Evolutionary conservation across 139 green algal species (phyloP), one percentile per base, ranked within the genome.

Genomic region (Haematococcus lacustris): DNA sequence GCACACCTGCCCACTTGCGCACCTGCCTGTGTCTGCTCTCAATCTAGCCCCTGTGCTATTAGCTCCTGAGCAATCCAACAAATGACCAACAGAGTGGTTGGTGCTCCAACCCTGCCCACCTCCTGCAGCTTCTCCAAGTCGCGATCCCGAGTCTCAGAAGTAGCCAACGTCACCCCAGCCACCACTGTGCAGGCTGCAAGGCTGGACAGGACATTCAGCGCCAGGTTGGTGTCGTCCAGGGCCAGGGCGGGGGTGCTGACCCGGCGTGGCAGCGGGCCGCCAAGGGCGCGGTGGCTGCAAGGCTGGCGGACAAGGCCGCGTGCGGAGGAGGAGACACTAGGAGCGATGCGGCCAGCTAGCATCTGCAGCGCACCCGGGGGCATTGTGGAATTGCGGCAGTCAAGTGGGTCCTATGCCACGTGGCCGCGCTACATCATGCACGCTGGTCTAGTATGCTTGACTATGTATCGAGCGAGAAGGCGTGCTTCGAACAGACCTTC

Each of bases 121-220:
- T 71, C 81, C 74, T 89, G 80, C 41, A 91, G 71, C 40, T 76
- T 71, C 80, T 88, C 82, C 35, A 91, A 82, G 70, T 88, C 78
- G 40, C 76, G 78, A 68, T 91, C 86, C 7, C 53, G 71, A 76
- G 89, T 68, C 71, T 85, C 82, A 3, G 73, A 50, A 34, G 86
- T 91, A 30, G 79, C 70, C 35, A 80, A 76, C 9, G 82, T 82
- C 7, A 90, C 87, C 38, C 77, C 85, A 23, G 79, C 73, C 38
- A 76, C 76, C 3, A 74, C 73, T 32, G 78, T 73, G 67, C 64
- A 70, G 40, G 71, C 75, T 5, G 80, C 64, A 26, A 61, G 17
- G 23, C 30, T 50, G 68, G 73, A 70, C 5, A 89, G 40, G 6
- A 87, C 38, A 62, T 89, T 82, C 51, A 89, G 9, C 34, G 83